These are phyloP conservation scores for Cyathus striatus DNA, from an alignment of 768 basidiomycete genomes.

Conservation along the genomic window DNA sequence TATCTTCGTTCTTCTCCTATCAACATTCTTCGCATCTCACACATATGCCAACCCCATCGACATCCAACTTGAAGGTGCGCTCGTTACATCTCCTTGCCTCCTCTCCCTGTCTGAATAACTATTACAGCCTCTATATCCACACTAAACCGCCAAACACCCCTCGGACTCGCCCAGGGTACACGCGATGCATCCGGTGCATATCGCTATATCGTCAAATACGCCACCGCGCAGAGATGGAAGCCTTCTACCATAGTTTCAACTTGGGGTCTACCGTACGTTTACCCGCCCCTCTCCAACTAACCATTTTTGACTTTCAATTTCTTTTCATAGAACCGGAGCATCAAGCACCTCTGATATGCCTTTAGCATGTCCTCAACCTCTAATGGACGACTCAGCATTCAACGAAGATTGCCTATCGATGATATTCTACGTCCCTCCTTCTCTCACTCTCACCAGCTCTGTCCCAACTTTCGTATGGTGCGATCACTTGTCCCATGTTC, in stretches of 20 bases:
- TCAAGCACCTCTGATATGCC: conserved; percentile 54
- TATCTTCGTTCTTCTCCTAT: conserved; percentile 21
- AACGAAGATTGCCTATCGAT: conserved; percentile 83
- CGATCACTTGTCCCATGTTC: conserved; percentile 14
- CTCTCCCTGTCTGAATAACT: conserved; percentile 37
- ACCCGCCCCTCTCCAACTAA: neutral
- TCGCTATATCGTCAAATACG: conserved; percentile 67
- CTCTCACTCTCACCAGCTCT: conserved; percentile 23
- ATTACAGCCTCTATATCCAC: conserved; percentile 31
- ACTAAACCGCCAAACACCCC: conserved; percentile 32
- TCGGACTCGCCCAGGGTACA: conserved; percentile 55
- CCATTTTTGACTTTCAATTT: too few relatives aligned
- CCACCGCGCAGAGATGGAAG: conserved; percentile 55
- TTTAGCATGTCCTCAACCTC: conserved; percentile 66
- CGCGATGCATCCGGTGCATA: conserved; percentile 40
- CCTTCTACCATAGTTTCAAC: conserved; percentile 45
- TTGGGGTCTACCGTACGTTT: conserved; percentile 63
- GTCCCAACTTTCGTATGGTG: conserved; percentile 61
- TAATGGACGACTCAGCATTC: conserved; percentile 40
- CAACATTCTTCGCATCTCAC: conserved; percentile 24
- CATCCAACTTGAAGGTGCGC: conserved; percentile 21
- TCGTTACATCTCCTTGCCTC: conserved; percentile 36
- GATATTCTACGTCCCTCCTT: conserved; percentile 62
- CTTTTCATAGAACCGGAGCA: conserved; percentile 41
- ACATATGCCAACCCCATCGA: conserved; percentile 5